A percentile compares a stretch with the other conserved stretches of the same genome.
Conservation (phyloP, 768 basidiomycete genomes). For the Lactarius pseudohatsudake region DNA sequence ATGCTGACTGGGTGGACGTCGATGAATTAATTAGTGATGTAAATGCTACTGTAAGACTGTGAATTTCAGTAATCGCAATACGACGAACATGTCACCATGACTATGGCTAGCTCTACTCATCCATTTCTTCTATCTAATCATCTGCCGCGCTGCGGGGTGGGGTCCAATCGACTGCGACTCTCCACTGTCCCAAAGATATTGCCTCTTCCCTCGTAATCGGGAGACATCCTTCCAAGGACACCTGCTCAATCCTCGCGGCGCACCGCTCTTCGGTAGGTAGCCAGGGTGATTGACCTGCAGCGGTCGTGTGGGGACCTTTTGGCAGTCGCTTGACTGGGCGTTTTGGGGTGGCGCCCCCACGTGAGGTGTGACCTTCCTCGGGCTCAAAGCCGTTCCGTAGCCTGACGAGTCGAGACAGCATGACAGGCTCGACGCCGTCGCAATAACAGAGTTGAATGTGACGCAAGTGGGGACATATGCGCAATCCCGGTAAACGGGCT, state of each 20-base stretch:
- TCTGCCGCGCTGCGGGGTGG: not conserved
- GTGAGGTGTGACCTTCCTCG: not conserved
- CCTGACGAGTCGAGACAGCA: constrained; percentile 18
- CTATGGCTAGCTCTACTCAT: not conserved
- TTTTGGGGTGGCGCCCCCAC: not conserved
- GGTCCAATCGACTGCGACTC: constrained; percentile 10
- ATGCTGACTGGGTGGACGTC: constrained; percentile 12
- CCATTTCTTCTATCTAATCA: not conserved
- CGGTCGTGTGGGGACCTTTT: not conserved
- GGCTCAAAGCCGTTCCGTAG: constrained; percentile 20
- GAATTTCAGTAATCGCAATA: not conserved
- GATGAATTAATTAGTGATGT: constrained; percentile 6
- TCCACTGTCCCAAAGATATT: constrained; percentile 8
- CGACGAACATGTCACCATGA: not conserved
- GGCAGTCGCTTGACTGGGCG: constrained; percentile 14
- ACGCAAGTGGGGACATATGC: constrained; percentile 18
- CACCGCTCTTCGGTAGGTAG: not conserved
- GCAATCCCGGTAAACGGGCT: not conserved
- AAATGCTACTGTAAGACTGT: constrained; percentile 14
- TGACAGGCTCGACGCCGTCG: constrained; percentile 11
- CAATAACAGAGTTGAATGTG: constrained; percentile 25
- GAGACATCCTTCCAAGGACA: constrained; percentile 12
- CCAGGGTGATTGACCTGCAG: not conserved
- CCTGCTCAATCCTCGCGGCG: not conserved
- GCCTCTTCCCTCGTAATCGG: constrained; percentile 14